Percentiles rank a stretch among this genome's conserved stretches.
phyloP scores from a whole-genome alignment of 768 basidiomycete genomes.

The Tylopilus subfusipes region DNA sequence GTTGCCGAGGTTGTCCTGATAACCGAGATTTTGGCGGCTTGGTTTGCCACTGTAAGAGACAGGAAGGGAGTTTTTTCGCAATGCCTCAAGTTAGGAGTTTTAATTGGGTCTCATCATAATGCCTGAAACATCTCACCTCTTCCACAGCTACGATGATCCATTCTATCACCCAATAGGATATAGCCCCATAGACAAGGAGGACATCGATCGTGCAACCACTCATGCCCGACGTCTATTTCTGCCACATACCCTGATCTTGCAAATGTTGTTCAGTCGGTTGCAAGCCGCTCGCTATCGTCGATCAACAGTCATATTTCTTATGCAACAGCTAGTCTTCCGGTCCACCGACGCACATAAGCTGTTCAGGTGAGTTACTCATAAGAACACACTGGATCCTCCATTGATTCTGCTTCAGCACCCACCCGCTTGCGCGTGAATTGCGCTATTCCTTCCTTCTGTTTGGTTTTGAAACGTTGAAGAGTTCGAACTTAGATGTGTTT shows the following conservation, averaged over 20 bases:
- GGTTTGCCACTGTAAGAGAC: conserved; percentile 77
- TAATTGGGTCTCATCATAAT: not conserved
- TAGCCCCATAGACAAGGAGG: conserved; percentile 83
- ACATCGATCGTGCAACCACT: conserved; percentile 67
- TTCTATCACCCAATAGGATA: conserved; percentile 84
- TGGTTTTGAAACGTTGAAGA: conserved; percentile 88
- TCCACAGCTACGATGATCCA: conserved; percentile 78
- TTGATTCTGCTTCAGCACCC: conserved; percentile 55
- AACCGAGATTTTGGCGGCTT: conserved; percentile 81
- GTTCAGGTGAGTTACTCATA: conserved; percentile 59
- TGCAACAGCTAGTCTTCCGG: conserved; percentile 81
- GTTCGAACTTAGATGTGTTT: conserved; percentile 78
- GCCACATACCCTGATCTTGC: conserved; percentile 80
- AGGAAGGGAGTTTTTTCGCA: conserved; percentile 82
- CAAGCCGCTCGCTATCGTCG: conserved; percentile 91
- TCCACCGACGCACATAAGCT: conserved; percentile 64
- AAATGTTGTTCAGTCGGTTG: conserved; percentile 86
- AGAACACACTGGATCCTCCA: not conserved
- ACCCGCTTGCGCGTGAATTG: conserved; percentile 85
- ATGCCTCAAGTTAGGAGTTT: conserved; percentile 64
- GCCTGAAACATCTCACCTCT: conserved; percentile 3
- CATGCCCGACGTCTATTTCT: conserved; percentile 72
- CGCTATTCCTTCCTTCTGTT: conserved; percentile 90
- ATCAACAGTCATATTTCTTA: conserved; percentile 78
- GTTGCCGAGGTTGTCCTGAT: conserved; percentile 80